Evolutionary conservation across 352 stramenopile genomes (phyloP), one percentile per base, ranked within the genome.

Genomic region (Globisporangium splendens): DNA sequence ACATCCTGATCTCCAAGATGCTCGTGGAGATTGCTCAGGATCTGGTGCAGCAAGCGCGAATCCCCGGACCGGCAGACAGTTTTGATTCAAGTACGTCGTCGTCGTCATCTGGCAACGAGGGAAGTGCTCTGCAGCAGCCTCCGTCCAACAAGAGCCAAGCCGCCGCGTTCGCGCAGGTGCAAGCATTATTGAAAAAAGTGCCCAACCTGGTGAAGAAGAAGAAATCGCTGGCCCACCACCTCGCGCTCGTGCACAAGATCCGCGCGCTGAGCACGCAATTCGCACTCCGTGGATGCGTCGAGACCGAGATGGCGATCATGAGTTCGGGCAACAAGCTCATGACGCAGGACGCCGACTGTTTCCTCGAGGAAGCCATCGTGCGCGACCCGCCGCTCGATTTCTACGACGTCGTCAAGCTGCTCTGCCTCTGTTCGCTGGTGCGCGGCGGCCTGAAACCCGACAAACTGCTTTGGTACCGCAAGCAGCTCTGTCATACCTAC

Each of bases 401-500:
- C 46, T 82, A 86, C 51, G 86, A 93, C 39, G 75, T 88, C 35
- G 59, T 93, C 21, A 88, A 89, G 52, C 72, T 95, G 12, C 59
- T 92, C 2, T 95, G 84, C 46, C 63, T 95, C 31, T 75, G 82
- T 21, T 91, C 80, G 52, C 75, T 93, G 28, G 79, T 90, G 17
- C 69, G 76, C 3, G 82, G 80, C 6, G 84, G 84, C 2, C 63
- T 91, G 21, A 86, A 88, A 24, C 64, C 63, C 4, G 76, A 86
- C 28, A 70, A 62, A 3, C 59, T 95, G 10, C 63, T 70, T 17
- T 88, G 75, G 77, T 88, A 88, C 59, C 77, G 82, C 14, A 72
- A 82, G 39, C 83, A 93, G 48, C 68, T 96, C 15, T 92, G 83
- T 46, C 83, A 96, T 50, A 89, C 77, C n/a, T 93, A 93, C 54